These are phyloP conservation scores for Apiospora arundinis DNA, from an alignment of 2,329 filamentous ascomycete genomes.

Conservation along the genomic window DNA sequence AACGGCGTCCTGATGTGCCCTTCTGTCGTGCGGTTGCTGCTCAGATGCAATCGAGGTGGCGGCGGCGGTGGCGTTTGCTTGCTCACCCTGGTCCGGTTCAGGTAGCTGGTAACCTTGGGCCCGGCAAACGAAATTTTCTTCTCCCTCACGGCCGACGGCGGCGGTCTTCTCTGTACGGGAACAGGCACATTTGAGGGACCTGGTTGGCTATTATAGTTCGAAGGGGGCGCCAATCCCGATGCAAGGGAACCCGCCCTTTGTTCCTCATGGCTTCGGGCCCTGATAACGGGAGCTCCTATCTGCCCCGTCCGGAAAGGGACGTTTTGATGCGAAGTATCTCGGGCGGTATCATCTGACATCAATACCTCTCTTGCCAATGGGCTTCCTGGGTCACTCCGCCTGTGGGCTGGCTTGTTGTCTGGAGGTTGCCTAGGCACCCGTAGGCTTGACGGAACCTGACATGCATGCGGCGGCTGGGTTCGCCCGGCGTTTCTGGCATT, in stretches of 20 bases:
- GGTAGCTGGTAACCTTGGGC: background rate
- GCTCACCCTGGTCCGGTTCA: background rate
- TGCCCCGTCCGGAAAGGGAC: background rate
- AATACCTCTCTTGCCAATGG: background rate
- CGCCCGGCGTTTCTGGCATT: background rate
- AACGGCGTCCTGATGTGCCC: conserved; percentile 29
- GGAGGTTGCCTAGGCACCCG: background rate
- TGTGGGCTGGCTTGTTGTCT: background rate
- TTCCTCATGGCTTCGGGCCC: background rate
- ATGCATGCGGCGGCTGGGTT: background rate
- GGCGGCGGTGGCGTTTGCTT: conserved; percentile 11
- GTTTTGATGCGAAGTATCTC: background rate
- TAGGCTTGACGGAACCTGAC: conserved; percentile 10
- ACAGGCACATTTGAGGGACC: too few relatives aligned
- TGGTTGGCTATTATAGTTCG: background rate
- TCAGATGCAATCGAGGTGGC: conserved; percentile 12
- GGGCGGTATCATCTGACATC: background rate
- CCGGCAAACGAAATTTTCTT: background rate
- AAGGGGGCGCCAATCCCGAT: background rate
- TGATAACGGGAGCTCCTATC: background rate
- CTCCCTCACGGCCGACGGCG: background rate
- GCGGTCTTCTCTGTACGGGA: background rate
- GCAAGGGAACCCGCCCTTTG: background rate
- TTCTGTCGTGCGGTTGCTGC: conserved; percentile 1
- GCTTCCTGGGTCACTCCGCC: conserved; percentile 12